Percentiles rank a stretch among this genome's conserved stretches.
These are phyloP conservation scores for Dendrobium catenatum DNA, from an alignment of 106 monocot species.

Conservation along the genomic window DNA sequence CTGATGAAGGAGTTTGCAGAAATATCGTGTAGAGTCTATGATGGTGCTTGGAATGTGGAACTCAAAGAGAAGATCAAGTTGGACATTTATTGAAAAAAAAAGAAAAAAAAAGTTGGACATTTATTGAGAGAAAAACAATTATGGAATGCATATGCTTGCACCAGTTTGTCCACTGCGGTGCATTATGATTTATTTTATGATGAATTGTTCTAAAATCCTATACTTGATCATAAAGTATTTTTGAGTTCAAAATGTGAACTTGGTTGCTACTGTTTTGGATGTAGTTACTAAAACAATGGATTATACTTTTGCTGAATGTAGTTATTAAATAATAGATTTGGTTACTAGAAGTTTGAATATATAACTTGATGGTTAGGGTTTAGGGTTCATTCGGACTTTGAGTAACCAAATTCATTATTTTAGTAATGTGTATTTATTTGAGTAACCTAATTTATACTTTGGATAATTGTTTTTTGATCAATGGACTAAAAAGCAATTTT, in stretches of 20 bases:
- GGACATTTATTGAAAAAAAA: neutral
- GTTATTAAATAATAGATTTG: neutral
- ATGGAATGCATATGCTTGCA: neutral
- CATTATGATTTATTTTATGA: no score
- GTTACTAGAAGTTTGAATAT: neutral
- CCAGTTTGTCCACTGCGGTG: neutral
- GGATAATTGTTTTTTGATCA: no score
- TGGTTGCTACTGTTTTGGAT: neutral
- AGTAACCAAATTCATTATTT: neutral
- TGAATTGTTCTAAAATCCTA: no score
- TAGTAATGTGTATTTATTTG: neutral
- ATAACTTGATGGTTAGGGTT: neutral
- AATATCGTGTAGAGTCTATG: neutral
- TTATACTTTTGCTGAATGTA: neutral
- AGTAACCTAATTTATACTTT: no score
- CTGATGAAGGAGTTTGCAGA: neutral
- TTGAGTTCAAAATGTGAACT: neutral
- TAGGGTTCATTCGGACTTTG: no score
- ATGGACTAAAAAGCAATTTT: neutral
- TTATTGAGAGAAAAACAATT: neutral
- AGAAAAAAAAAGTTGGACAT: neutral
- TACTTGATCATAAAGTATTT: neutral
- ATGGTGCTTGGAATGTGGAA: neutral
- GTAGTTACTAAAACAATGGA: neutral
- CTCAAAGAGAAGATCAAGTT: neutral